Evolutionary conservation across 1,139 yeast species (phyloP), one percentile per base, ranked within the genome.

Genomic region (Lodderomyces pseudojiufengensis): DNA sequence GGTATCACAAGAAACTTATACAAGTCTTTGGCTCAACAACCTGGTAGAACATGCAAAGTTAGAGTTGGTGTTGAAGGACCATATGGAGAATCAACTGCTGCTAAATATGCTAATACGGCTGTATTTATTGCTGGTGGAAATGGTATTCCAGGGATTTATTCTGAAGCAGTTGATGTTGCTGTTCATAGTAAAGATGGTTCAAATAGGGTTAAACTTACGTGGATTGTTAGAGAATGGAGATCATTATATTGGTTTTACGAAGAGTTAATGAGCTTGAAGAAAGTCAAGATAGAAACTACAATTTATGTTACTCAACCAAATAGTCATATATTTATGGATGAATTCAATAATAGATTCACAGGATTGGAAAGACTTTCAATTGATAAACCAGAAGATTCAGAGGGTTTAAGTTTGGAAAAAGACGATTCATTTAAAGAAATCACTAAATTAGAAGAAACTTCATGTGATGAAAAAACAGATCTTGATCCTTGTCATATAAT

Each of bases 51-150:
- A 5, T 46, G 56, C 4, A 46, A 43, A 13, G 52, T 65, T 22
- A 49, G 64, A 40, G 69, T 67, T 9, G 52, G 57, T 9, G 52
- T 67, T 9, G 73, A 67, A 48, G 73, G 73, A 1, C 72, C 73
- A 7, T 67, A 67, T 41, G 71, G 72, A 4, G 61, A 54, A 32
- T 38, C 62, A 8, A 48, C 57, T 4, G 51, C 59, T 2, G 63
- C 63, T n/a, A 51, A 49, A 29, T 49, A 48, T 31, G 57, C 55
- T 28, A 60, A 63, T 29, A 50, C 56, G n/a, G 62, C 66, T 5
- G 59, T 63, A 1, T 63, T 83, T 34, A 42, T 66, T 31, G 70
- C 72, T 21, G 71, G 72, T 11, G 73, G 73, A 23, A 63, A 58
- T 45, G 73, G 73, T 39, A 63, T 65, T 31, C 70, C 73, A 2